phyloP scores from a whole-genome alignment of 352 stramenopile genomes.

The Aphanomyces cochlioides region DNA sequence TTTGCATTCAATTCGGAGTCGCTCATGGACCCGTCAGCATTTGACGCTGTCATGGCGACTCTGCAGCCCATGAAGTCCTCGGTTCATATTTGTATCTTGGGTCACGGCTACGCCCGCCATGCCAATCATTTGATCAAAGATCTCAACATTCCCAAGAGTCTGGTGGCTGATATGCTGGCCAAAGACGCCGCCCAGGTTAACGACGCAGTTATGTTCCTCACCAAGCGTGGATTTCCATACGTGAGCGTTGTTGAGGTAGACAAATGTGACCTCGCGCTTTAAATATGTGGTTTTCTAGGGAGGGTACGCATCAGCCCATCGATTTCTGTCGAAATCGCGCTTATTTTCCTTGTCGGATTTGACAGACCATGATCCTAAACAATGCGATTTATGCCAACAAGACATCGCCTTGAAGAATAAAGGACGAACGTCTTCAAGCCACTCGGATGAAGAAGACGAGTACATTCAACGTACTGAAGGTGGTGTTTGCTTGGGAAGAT shows the following conservation, averaged over 20 bases:
- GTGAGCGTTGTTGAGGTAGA: slow-evolving; percentile 63
- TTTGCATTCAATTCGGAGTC: slow-evolving; percentile 73
- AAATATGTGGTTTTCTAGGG: slow-evolving; percentile 31
- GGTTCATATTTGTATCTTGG: slow-evolving; percentile 78
- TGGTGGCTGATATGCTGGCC: slow-evolving; percentile 59
- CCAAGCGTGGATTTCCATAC: slow-evolving; percentile 65
- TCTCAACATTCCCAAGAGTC: slow-evolving; percentile 31
- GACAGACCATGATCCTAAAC: slow-evolving; percentile 61
- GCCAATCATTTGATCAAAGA: slow-evolving; percentile 26
- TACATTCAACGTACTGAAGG: slow-evolving; percentile 30
- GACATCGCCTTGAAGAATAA: slow-evolving; percentile 3
- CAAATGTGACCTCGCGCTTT: background rate
- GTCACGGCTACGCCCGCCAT: slow-evolving; percentile 54
- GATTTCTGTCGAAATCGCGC: slow-evolving; percentile 45
- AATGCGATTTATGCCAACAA: slow-evolving; percentile 61
- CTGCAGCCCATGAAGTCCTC: slow-evolving; percentile 57
- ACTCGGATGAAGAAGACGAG: slow-evolving; percentile 30
- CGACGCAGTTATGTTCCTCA: slow-evolving; percentile 62
- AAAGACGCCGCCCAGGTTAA: slow-evolving; percentile 66
- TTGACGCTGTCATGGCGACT: slow-evolving; percentile 67
- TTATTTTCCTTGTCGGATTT: slow-evolving; percentile 63
- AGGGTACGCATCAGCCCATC: slow-evolving; percentile 62
- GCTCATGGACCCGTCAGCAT: slow-evolving; percentile 44
- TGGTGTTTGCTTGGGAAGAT: slow-evolving; percentile 26
- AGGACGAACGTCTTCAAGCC: slow-evolving; percentile 6